These are phyloP conservation scores for Colletotrichum cuscutae DNA, from an alignment of 2,329 filamentous ascomycete genomes.

Conservation along the genomic window DNA sequence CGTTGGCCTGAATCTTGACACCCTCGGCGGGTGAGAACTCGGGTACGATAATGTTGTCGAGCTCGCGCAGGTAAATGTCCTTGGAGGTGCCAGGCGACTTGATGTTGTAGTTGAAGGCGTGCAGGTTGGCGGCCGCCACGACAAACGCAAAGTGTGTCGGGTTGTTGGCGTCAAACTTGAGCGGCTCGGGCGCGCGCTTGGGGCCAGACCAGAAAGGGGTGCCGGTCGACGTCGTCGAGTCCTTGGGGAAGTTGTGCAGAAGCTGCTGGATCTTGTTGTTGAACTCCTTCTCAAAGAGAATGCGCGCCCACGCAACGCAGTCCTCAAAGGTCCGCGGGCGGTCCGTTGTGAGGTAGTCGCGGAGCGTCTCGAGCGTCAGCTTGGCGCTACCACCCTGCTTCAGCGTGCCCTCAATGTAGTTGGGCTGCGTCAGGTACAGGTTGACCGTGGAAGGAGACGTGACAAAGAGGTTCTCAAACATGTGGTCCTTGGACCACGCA, in stretches of 20 bases:
- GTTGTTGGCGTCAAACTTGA: conserved; percentile 89
- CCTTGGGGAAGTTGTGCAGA: conserved; percentile 96
- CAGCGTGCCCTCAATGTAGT: conserved; percentile 86
- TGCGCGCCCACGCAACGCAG: conserved; percentile 94
- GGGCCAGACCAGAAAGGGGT: conserved; percentile 98
- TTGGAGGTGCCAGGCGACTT: conserved; percentile 81
- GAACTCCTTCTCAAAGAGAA: conserved; percentile 95
- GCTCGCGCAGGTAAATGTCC: conserved; percentile 78
- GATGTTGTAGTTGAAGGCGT: conserved; percentile 98
- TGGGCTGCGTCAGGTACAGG: conserved; percentile 88
- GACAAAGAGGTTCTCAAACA: conserved; percentile 94
- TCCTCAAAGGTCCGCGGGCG: conserved; percentile 94
- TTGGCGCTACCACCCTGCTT: conserved; percentile 97
- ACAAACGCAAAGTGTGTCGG: conserved; percentile 89
- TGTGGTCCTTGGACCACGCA: conserved; percentile 90
- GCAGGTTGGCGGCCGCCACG: conserved; percentile 87
- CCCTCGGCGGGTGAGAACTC: conserved; percentile 91
- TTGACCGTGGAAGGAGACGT: conserved; percentile 95
- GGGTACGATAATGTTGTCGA: conserved; percentile 94
- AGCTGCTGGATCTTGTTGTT: conserved; percentile 97
- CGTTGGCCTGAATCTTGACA: conserved; percentile 96
- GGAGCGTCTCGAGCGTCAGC: conserved; percentile 88
- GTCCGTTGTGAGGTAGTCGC: conserved; percentile 90
- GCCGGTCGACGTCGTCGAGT: conserved; percentile 86
- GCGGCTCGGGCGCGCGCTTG: conserved; percentile 91